Base-by-base conservation (phyloP, 2,329 filamentous ascomycete genomes). In the Botrytis aclada region DNA sequence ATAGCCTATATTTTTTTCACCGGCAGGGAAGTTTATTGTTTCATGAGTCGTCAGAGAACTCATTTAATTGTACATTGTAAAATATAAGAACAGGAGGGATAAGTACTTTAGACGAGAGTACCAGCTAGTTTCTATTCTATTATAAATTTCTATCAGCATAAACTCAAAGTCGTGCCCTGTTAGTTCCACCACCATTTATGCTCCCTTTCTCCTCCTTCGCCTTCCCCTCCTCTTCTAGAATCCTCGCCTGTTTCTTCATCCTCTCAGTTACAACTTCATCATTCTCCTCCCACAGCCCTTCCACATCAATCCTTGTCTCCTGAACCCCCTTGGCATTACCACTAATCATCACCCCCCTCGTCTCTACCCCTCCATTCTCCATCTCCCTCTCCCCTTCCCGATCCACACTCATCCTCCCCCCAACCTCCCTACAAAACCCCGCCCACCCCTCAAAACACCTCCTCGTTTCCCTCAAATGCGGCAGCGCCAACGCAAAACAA, bases 401-500 rank as follows among this genome's bases (percentile, higher is more conserved):
- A 70, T 73, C 6, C 4, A 39, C 34, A 6, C 62, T 67, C 16
- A 66, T 67, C 22, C 71, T 70, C 2, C 84, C 83, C 20, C 32
- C 63, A 2, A 80, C 84, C 29, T 78, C 75, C 39, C 76, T 82
- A 37, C 90, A 86, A 75, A 93, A 94, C 2, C 80, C 81, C 0
- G 87, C 82, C 86, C 89, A 89, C 4, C 83, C 82, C 22, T 84
- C 80, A 73, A 88, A 86, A 77, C 88, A 92, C 65, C 86, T 84
- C 76, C 79, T 82, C 4, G 86, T 82, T 43, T 82, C 84, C 1
- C 83, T 79, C 3, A 85, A 80, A 7, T 82, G 81, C 2, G 84
- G 81, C 72, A 93, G 82, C 1, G 92, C 75, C 74, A 89, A 77
- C 0, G 86, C 88, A 79, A 93, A 95, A 76, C 88, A 89, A 82